Evolutionary conservation across 108 stramenopile species (phyloP).

Genomic region (Cyclotella choctawhatcheeana): DNA sequence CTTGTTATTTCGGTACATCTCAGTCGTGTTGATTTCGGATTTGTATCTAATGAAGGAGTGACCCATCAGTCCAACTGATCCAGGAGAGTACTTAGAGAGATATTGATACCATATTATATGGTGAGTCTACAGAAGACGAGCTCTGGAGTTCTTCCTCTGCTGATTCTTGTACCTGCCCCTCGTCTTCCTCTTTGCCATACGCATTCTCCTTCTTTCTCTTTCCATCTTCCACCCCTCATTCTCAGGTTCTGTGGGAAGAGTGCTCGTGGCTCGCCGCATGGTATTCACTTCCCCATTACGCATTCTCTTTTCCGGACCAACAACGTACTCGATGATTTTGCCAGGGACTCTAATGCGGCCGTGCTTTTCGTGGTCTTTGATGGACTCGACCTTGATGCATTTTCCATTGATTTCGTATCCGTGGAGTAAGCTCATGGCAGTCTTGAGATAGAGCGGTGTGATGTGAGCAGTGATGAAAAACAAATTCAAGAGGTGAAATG

Average conservation of each 20-base stretch:
- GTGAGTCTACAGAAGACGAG: constrained; percentile 12
- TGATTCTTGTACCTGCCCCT: constrained; percentile 54
- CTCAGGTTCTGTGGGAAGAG: constrained; percentile 20
- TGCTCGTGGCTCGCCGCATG: constrained; percentile 46
- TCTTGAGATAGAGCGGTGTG: constrained; percentile 20
- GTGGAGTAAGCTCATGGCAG: constrained; percentile 71
- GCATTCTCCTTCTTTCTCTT: constrained; percentile 34
- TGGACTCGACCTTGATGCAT: constrained; percentile 70
- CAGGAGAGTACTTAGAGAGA: background rate
- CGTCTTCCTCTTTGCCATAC: constrained; percentile 46
- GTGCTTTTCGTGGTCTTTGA: constrained; percentile 68
- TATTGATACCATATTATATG: background rate
- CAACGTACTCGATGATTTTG: constrained; percentile 71
- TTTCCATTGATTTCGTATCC: constrained; percentile 65
- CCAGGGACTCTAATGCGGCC: constrained; percentile 80
- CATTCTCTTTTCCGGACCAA: constrained; percentile 52
- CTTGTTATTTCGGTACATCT: no score
- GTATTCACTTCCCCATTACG: constrained; percentile 50
- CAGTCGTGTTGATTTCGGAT: no score
- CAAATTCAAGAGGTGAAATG: background rate
- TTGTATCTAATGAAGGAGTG: background rate
- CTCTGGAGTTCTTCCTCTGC: constrained; percentile 52
- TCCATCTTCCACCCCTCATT: constrained; percentile 17
- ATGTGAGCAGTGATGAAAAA: background rate
- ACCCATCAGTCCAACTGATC: background rate